Evolutionary conservation across 768 basidiomycete genomes (phyloP).

Genomic region (Pisolithus tinctorius): DNA sequence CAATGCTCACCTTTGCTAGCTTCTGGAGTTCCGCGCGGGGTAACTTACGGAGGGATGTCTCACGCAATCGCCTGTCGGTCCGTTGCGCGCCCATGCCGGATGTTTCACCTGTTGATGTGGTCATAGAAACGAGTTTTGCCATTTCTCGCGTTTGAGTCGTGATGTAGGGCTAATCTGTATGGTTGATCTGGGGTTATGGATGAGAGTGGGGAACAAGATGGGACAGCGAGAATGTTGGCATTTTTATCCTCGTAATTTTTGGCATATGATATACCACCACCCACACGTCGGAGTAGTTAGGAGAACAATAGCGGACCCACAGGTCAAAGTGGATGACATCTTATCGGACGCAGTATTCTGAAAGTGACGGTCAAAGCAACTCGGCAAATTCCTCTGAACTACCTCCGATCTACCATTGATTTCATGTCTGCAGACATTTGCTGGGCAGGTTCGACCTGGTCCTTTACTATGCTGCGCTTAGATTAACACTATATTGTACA

Average conservation of each 20-base stretch:
- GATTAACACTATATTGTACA: too few species aligned
- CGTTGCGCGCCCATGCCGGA: not conserved
- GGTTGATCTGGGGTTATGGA: too few species aligned
- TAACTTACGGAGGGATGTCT: slow-evolving; percentile 16
- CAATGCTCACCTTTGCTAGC: slow-evolving; percentile 15
- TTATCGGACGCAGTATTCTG: not conserved
- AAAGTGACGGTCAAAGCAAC: slow-evolving; percentile 11
- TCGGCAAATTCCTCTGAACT: not conserved
- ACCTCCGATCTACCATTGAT: not conserved
- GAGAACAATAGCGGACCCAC: slow-evolving; percentile 14
- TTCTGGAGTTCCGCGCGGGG: slow-evolving; percentile 22
- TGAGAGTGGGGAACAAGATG: too few species aligned
- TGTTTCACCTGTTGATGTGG: slow-evolving; percentile 4
- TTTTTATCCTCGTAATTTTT: too few species aligned
- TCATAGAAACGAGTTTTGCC: not conserved
- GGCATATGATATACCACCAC: too few species aligned
- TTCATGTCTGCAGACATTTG: too few species aligned
- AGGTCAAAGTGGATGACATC: slow-evolving; percentile 7
- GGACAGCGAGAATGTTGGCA: too few species aligned
- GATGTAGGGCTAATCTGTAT: too few species aligned
- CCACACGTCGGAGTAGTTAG: slow-evolving; percentile 1
- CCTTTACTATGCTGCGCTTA: too few species aligned
- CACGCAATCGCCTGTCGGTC: slow-evolving; percentile 2
- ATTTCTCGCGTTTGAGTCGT: too few species aligned
- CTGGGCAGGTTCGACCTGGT: too few species aligned